Base-by-base conservation (phyloP, 257 asterid genomes). In the Knoxia roxburghii region DNA sequence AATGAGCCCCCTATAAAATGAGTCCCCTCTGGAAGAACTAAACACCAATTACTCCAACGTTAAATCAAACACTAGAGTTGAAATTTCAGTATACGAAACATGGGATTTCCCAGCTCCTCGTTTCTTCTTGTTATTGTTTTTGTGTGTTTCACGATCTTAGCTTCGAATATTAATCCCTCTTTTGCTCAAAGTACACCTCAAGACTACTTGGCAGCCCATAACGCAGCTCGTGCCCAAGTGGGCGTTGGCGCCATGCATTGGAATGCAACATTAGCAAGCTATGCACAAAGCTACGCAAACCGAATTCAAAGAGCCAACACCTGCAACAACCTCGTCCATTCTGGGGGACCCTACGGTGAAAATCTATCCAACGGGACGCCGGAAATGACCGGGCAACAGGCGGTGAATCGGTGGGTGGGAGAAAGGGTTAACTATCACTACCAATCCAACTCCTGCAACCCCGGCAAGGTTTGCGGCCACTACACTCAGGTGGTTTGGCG, bases 191-290 rank as follows among this genome's bases (percentile, higher is more conserved):
- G 49, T 64, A 2, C 72, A 1, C 78, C 76, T 13, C 2, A 30
- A n/a, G 78, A 81, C 72, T 79, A 41, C 27, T 59, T 40, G n/a
- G 50, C 15, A 7, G 67, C 78, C 12, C 90, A 87, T 66, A 82
- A 87, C 49, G 64, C 57, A 20, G 79, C 76, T 5, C 78, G 83
- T 6, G 51, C 71, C 14, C 35, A 48, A 39, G 76, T 79, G 0
- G 69, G 74, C 27, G 79, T 83, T 0, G 81, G 78, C 0, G 78
- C 77, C 14, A 68, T 79, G 71, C 61, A 37, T 0, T 86, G 93
- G 94, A 84, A 84, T 52, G 70, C 62, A 6, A 66, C 14, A 0
- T 65, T 86, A 41, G 90, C 85, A 1, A 46, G 65, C 39, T 86
- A 65, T 14, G 90, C 88, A 7, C 77, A 32, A 0, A 74, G 61